A percentile compares a stretch with the other conserved stretches of the same genome.
These are phyloP conservation scores for Diddensiella caesifluorescens DNA, from an alignment of 805 yeast species.

Conservation along the genomic window DNA sequence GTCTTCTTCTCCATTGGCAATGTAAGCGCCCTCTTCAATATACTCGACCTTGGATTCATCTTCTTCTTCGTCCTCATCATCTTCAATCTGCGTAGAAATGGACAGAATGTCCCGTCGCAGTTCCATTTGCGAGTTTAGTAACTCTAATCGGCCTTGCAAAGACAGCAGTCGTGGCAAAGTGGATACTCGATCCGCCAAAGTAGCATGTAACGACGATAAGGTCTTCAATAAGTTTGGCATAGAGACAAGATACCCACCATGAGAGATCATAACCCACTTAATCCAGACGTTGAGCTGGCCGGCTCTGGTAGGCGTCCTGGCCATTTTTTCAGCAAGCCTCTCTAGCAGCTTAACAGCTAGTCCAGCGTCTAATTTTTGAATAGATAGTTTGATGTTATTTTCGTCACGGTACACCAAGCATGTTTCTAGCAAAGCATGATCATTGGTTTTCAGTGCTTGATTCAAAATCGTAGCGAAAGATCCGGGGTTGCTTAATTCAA, in stretches of 20 bases:
- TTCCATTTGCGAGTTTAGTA: conserved; percentile 69
- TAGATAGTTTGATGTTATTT: conserved; percentile 47
- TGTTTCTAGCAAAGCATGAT: conserved; percentile 77
- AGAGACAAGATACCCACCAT: conserved; percentile 58
- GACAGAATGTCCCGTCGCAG: conserved; percentile 50
- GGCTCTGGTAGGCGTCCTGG: conserved; percentile 51
- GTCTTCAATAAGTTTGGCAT: conserved; percentile 49
- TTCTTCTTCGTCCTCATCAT: conserved; percentile 27
- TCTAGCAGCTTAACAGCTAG: conserved; percentile 43
- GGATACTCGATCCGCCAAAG: conserved; percentile 51
- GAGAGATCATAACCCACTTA: conserved; percentile 68
- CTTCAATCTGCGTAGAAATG: conserved; percentile 36
- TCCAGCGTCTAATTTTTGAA: conserved; percentile 47
- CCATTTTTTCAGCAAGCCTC: conserved; percentile 42
- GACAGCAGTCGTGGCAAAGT: conserved; percentile 65
- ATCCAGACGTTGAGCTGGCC: conserved; percentile 60
- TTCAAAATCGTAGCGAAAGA: conserved; percentile 77
- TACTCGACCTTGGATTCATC: conserved; percentile 34
- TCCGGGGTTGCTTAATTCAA: conserved; percentile 56
- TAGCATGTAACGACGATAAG: conserved; percentile 51
- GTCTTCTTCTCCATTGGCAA: conserved; percentile 45
- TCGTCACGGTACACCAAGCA: conserved; percentile 58
- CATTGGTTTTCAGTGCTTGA: conserved; percentile 85
- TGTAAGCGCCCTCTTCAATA: conserved; percentile 35
- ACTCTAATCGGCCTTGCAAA: conserved; percentile 78